phyloP scores from a whole-genome alignment of 2,329 filamentous ascomycete genomes.

The Xylariaceae sp. region DNA sequence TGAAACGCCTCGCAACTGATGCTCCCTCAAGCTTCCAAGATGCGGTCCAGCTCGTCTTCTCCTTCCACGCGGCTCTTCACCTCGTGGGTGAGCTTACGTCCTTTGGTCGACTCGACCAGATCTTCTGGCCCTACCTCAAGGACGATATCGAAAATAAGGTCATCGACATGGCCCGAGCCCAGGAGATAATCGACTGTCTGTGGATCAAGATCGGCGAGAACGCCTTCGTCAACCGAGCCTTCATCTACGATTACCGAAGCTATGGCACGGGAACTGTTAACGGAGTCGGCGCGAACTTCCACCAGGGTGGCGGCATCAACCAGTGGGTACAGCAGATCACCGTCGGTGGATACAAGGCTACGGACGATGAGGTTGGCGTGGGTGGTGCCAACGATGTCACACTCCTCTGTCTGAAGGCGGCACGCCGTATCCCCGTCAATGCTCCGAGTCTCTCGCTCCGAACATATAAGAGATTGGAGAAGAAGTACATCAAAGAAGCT shows the following conservation, averaged over 20 bases:
- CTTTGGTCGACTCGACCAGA: conserved; percentile 16
- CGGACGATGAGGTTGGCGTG: conserved; percentile 3
- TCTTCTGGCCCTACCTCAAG: conserved; percentile 16
- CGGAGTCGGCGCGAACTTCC: conserved; percentile 13
- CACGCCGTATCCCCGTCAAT: conserved; percentile 16
- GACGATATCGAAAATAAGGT: not conserved
- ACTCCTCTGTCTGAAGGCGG: conserved; percentile 11
- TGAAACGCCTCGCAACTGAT: conserved; percentile 1
- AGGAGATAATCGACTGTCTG: conserved; percentile 16
- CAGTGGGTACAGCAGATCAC: conserved; percentile 18
- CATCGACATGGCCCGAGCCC: conserved; percentile 5
- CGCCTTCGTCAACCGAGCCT: conserved; percentile 18
- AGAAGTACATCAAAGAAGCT: conserved; percentile 10
- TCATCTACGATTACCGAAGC: conserved; percentile 15
- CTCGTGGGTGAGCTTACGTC: conserved; percentile 16
- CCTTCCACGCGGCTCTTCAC: conserved; percentile 12
- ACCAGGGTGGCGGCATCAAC: conserved; percentile 17
- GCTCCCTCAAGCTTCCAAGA: conserved; percentile 13
- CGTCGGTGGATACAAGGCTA: conserved; percentile 12
- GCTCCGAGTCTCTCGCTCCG: conserved; percentile 14
- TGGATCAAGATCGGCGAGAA: conserved; percentile 18
- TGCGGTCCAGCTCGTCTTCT: conserved; percentile 16
- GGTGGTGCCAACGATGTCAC: conserved; percentile 15
- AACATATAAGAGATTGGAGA: conserved; percentile 7
- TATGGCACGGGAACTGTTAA: conserved; percentile 12